phyloP scores from a whole-genome alignment of 2,329 filamentous ascomycete genomes.

The Fusarium pilosicola region DNA sequence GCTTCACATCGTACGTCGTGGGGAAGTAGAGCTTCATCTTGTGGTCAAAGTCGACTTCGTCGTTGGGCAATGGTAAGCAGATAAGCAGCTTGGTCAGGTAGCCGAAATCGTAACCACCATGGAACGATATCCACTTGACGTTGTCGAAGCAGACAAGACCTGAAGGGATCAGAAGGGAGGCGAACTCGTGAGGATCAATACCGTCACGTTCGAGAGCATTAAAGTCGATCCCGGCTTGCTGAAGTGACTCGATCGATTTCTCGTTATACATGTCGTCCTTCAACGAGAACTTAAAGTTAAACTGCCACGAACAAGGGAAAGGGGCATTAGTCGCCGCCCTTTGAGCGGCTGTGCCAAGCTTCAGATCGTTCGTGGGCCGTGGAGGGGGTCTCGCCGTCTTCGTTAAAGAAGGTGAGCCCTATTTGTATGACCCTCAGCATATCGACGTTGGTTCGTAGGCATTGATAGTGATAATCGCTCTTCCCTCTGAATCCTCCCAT shows the following conservation, averaged over 20 bases:
- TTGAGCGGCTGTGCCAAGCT: slow-evolving; percentile 50
- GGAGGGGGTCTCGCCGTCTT: slow-evolving; percentile 88
- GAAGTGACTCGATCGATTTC: slow-evolving; percentile 90
- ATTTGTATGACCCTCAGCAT: slow-evolving; percentile 98
- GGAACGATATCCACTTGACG: slow-evolving; percentile 96
- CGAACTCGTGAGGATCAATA: slow-evolving; percentile 90
- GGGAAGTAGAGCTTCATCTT: slow-evolving; percentile 95
- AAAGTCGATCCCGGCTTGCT: slow-evolving; percentile 94
- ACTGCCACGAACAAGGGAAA: slow-evolving; percentile 95
- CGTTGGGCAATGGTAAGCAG: slow-evolving; percentile 83
- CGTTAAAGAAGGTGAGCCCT: slow-evolving; percentile 91
- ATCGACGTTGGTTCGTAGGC: slow-evolving; percentile 95
- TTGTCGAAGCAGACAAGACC: slow-evolving; percentile 88
- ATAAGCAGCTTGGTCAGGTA: slow-evolving; percentile 95
- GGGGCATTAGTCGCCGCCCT: slow-evolving; percentile 57
- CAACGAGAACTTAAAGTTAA: slow-evolving; percentile 97
- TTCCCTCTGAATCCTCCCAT: slow-evolving; percentile 96
- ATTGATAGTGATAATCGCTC: slow-evolving; percentile 99
- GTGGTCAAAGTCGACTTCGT: slow-evolving; percentile 88
- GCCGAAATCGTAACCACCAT: slow-evolving; percentile 97
- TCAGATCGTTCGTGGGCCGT: slow-evolving; percentile 62
- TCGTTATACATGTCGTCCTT: slow-evolving; percentile 98
- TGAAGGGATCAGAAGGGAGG: slow-evolving; percentile 88
- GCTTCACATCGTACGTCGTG: slow-evolving; percentile 94
- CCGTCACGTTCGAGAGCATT: slow-evolving; percentile 83